These are phyloP conservation scores for Setaria viridis DNA, from an alignment of 202 grass and related monocot genomes.

Conservation along the genomic window DNA sequence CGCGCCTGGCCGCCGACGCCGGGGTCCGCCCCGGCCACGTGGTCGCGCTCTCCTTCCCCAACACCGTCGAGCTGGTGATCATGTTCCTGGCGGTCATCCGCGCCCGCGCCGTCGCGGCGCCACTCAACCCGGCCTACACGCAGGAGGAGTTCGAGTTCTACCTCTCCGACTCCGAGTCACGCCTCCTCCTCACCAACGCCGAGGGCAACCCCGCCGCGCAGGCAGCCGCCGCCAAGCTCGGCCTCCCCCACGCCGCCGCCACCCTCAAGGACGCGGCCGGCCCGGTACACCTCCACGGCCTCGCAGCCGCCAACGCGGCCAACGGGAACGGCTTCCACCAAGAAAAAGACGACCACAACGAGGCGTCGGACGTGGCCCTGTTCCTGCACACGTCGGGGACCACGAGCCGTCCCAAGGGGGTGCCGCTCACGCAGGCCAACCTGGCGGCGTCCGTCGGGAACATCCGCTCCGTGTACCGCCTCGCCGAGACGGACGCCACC, in stretches of 20 bases:
- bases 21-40: slow-evolving; percentile 57
- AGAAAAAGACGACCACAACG: not conserved
- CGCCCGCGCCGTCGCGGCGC: slow-evolving; percentile 66
- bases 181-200: slow-evolving; percentile 62
- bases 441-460: slow-evolving; percentile 81
- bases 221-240: slow-evolving; percentile 61
- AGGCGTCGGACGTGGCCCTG: slow-evolving; percentile 61
- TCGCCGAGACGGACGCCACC: slow-evolving; percentile 68
- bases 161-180: slow-evolving; percentile 74
- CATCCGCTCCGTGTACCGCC: slow-evolving; percentile 70
- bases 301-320: not conserved
- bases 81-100: slow-evolving; percentile 81
- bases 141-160: slow-evolving; percentile 93
- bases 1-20: slow-evolving; percentile 36
- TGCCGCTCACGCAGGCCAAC: slow-evolving; percentile 85
- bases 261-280: slow-evolving; percentile 42
- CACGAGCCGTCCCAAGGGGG: slow-evolving; percentile 92
- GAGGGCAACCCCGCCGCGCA: slow-evolving; percentile 69
- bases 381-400: slow-evolving; percentile 97
- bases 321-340: not conserved
- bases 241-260: slow-evolving; percentile 49
- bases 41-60: slow-evolving; percentile 83
- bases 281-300: slow-evolving; percentile 43
- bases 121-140: slow-evolving; percentile 86
- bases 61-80: slow-evolving; percentile 91